Evolutionary conservation across 148 eudicot species (phyloP), one percentile per base, ranked within the genome.

Genomic region (Fallopia convolvulus): DNA sequence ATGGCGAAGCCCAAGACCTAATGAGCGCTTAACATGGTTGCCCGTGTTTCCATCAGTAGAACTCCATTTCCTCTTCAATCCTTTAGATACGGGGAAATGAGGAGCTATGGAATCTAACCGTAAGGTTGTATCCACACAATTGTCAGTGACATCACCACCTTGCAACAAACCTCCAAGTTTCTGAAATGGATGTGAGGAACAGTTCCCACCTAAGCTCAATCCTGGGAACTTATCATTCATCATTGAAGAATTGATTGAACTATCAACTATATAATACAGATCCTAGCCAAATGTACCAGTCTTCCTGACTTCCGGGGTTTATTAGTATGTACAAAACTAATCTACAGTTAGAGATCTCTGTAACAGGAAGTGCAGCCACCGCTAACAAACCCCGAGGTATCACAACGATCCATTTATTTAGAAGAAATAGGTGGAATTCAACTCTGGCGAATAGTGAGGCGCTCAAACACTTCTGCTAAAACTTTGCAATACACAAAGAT

Each of bases 331-430:
- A 83, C 89, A 85, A 86, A 81, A 81, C 76, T 75, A 83, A 80
- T 33, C 79, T 86, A 85, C 39, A 72, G 89, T 85, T 86, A 90
- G 82, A 79, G 79, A 89, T 79, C 85, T 72, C 84, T 72, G 49
- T 60, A 78, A 75, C 79, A 80, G 84, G 32, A 81, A 84, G 83
- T 81, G 80, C 83, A 85, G 77, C 98, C 95, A 77, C 99, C 97
- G 74, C 99, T 94, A 49, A 92, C 93, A 79, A 94, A 94, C 78
- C 99, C 99, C 7, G 99, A 94, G 41, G 99, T 94, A 83, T 94
- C 99, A 80, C 80, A 80, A 11, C 99, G 92, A 81, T 94, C 99
- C 99, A 94, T 94, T 84, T 83, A 17, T 75, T 70, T 80, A 44
- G 61, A 72, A 56, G 40, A 73, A 68, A 70, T 47, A 71, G 56